These are phyloP conservation scores for Thelonectria blattea DNA, from an alignment of 2,329 filamentous ascomycete species.

Conservation along the genomic window DNA sequence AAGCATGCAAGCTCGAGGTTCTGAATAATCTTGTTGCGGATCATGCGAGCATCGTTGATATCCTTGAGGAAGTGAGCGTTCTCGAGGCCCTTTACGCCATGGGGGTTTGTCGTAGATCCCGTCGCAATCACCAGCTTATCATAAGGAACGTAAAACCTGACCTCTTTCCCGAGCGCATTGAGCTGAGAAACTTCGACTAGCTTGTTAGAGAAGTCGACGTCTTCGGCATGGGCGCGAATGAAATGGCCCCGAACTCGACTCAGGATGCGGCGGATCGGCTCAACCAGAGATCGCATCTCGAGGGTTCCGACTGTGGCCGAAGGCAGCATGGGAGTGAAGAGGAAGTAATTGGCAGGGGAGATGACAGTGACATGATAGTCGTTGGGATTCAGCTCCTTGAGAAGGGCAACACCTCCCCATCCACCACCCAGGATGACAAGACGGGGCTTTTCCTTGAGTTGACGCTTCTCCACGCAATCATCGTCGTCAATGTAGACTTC, in stretches of 20 bases:
- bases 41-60: conserved; percentile 87
- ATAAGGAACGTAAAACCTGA: conserved; percentile 92
- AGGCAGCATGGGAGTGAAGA: conserved; percentile 98
- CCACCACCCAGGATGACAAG: conserved; percentile 92
- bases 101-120: conserved; percentile 90
- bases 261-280: conserved; percentile 88
- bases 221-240: conserved; percentile 82
- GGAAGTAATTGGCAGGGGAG: conserved; percentile 93
- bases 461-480: conserved; percentile 72
- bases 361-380: conserved; percentile 97
- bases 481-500: conserved; percentile 90
- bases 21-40: conserved; percentile 85
- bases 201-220: conserved; percentile 91
- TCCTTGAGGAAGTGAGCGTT: conserved; percentile 96
- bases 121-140: conserved; percentile 95
- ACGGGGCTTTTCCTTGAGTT: conserved; percentile 85
- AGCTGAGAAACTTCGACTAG: conserved; percentile 83
- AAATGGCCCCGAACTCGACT: conserved; percentile 83
- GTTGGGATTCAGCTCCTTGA: conserved; percentile 88
- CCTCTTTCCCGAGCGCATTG: conserved; percentile 73
- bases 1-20: conserved; percentile 92
- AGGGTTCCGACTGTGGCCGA: conserved; percentile 96
- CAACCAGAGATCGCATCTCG: conserved; percentile 87
- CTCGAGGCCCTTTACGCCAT: conserved; percentile 93
- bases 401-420: conserved; percentile 90